phyloP scores from a whole-genome alignment of 106 monocot species.

The Alisma plantagoaquatica region DNA sequence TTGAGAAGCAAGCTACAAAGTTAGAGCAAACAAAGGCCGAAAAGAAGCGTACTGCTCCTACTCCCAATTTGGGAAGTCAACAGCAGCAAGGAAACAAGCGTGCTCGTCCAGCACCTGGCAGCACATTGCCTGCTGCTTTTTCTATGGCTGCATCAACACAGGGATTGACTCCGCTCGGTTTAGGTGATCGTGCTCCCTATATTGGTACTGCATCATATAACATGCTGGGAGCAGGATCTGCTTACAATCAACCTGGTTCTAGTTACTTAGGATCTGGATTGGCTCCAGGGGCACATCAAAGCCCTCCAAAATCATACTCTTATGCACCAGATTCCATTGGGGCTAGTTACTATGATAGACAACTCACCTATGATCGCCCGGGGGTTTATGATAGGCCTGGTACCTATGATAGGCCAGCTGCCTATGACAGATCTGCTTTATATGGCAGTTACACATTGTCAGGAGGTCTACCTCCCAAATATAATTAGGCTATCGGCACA shows the following conservation, averaged over 20 bases:
- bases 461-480: constrained; percentile 14
- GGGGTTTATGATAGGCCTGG: not conserved
- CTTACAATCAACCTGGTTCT: constrained; percentile 18
- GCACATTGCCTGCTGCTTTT: constrained; percentile 5
- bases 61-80: constrained; percentile 18
- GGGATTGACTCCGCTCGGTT: constrained; percentile 5
- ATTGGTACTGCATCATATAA: constrained; percentile 24
- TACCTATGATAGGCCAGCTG: constrained; percentile 8
- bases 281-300: constrained; percentile 16
- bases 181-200: constrained; percentile 22
- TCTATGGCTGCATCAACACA: constrained; percentile 2
- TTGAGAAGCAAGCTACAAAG: constrained; percentile 31
- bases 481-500: not conserved
- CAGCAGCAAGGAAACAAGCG: constrained; percentile 27
- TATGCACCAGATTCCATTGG: constrained; percentile 20
- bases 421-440: constrained; percentile 2
- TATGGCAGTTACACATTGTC: constrained; percentile 12
- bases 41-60: constrained; percentile 17
- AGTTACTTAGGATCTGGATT: constrained; percentile 4
- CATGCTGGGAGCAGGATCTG: constrained; percentile 9
- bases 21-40: constrained; percentile 35
- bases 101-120: constrained; percentile 10
- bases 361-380: constrained; percentile 6
- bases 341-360: constrained; percentile 28
- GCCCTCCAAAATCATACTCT: constrained; percentile 20